Percentiles rank a stretch among this genome's conserved stretches.
Evolutionary conservation across 2,329 filamentous ascomycete genomes (phyloP).

Genomic region (Ophiocordyceps sinensis): DNA sequence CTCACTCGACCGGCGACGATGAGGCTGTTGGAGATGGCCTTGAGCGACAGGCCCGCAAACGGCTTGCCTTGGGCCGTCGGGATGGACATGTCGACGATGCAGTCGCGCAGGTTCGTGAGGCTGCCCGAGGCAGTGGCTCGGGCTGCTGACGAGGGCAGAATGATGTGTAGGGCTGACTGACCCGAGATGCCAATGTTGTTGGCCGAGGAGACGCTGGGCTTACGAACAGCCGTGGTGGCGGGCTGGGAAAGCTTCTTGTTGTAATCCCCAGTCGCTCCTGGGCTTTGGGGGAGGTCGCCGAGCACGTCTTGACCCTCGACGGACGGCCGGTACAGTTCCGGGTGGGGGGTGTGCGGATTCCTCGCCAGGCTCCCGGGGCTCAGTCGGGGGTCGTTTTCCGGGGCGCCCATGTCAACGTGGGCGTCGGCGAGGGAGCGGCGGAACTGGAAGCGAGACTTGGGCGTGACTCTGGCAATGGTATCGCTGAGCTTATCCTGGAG

Average conservation of each 20-base stretch:
- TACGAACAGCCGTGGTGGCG: constrained; percentile 29
- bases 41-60: constrained; percentile 56
- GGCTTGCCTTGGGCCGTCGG: constrained; percentile 41
- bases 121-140: constrained; percentile 60
- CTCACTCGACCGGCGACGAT: constrained; percentile 65
- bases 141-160: constrained; percentile 56
- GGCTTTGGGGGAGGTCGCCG: constrained; percentile 19
- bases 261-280: constrained; percentile 31
- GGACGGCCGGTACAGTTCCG: constrained; percentile 4
- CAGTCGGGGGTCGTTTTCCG: constrained; percentile 28
- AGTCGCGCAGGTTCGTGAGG: constrained; percentile 52
- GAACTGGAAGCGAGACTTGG: constrained; percentile 75
- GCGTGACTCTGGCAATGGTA: constrained; percentile 50
- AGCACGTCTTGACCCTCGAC: constrained; percentile 19
- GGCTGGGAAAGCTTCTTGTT: constrained; percentile 38
- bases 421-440: constrained; percentile 23
- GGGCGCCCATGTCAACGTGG: constrained; percentile 27
- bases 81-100: constrained; percentile 68
- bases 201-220: constrained; percentile 48
- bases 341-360: constrained; percentile 8
- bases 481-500: constrained; percentile 66
- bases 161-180: constrained; percentile 58
- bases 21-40: constrained; percentile 54
- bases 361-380: constrained; percentile 20
- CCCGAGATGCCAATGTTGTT: constrained; percentile 49